These are phyloP conservation scores for Botrytis squamosa DNA, from an alignment of 2,329 filamentous ascomycete genomes.

Conservation along the genomic window DNA sequence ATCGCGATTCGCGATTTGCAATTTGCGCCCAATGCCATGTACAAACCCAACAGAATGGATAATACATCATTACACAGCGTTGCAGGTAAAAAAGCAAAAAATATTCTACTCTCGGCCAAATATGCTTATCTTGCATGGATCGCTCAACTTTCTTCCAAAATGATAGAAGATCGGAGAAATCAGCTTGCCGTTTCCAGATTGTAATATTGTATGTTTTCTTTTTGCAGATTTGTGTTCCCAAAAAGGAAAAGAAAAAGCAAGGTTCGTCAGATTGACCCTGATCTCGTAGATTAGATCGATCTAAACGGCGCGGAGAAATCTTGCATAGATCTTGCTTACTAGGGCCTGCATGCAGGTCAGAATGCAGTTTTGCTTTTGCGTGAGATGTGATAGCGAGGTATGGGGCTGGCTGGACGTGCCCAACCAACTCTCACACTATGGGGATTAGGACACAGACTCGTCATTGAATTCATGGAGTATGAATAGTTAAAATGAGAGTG, in stretches of 20 bases:
- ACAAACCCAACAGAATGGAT: not conserved
- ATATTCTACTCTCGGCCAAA: not conserved
- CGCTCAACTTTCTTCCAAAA: not conserved
- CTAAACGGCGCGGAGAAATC: not conserved
- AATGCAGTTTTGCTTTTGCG: not conserved
- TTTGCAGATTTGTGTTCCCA: not conserved
- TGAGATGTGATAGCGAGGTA: not conserved
- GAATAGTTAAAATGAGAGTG: not conserved
- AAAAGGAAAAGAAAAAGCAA: not conserved
- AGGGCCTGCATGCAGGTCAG: not conserved
- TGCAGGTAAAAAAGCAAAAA: not conserved
- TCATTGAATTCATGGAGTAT: not conserved
- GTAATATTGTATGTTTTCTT: not conserved
- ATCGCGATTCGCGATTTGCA: not conserved
- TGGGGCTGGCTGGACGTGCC: not conserved
- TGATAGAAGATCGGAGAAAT: not conserved
- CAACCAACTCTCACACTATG: not conserved
- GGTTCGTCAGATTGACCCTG: not conserved
- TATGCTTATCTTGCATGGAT: not conserved
- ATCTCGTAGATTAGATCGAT: not conserved
- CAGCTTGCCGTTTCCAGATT: not conserved
- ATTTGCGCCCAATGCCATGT: not conserved
- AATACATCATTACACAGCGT: not conserved
- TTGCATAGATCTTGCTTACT: not conserved
- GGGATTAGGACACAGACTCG: not conserved